These are phyloP conservation scores for Tetraselmis chui DNA, from an alignment of 139 green algal genomes.

Conservation along the genomic window DNA sequence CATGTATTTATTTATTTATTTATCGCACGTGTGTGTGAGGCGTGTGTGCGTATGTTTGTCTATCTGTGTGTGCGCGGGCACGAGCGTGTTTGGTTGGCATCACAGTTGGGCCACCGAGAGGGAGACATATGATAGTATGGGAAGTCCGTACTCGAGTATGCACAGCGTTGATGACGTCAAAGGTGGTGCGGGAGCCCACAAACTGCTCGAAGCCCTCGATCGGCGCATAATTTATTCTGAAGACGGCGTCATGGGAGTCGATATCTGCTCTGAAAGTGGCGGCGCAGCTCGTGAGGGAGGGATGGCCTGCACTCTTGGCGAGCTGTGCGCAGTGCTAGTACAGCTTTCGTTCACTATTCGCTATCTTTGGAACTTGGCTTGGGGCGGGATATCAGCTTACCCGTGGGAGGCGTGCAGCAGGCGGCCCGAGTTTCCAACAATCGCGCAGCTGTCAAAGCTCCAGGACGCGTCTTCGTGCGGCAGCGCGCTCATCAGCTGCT, in stretches of 20 bases:
- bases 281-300: too few species aligned
- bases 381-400: not conserved
- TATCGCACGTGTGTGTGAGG: too few species aligned
- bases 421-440: constrained; percentile 35
- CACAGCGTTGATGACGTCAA: not conserved
- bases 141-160: not conserved
- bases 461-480: not conserved
- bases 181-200: constrained; percentile 19
- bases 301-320: too few species aligned
- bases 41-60: too few species aligned
- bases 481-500: constrained; percentile 2
- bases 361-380: too few species aligned
- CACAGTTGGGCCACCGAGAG: too few species aligned
- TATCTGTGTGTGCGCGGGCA: too few species aligned
- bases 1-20: too few species aligned
- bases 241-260: constrained; percentile 25
- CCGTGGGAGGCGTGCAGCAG: constrained; percentile 1
- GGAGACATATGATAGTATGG: too few species aligned
- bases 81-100: too few species aligned
- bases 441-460: constrained; percentile 23
- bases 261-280: constrained; percentile 20
- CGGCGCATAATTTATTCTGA: constrained; percentile 28
- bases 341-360: too few species aligned
- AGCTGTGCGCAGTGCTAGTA: too few species aligned
- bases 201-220: constrained; percentile 16